Conservation (phyloP, 2,329 filamentous ascomycete genomes). For the Fusarium metavorans region DNA sequence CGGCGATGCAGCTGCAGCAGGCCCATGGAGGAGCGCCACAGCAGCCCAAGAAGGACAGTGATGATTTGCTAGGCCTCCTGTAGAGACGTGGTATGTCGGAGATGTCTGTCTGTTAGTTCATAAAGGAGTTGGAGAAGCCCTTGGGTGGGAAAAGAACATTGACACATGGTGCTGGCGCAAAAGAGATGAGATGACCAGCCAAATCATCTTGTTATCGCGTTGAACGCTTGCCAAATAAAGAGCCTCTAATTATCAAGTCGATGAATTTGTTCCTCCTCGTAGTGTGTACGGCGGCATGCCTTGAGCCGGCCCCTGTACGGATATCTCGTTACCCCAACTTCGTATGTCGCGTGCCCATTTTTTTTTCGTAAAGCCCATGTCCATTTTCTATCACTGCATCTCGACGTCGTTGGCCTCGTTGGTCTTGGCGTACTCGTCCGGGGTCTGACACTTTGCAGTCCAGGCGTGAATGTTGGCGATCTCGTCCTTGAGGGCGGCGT, state of each 20-base stretch:
- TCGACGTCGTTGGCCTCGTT: conserved; percentile 25
- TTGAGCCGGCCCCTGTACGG: conserved; percentile 17
- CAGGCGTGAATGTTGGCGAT: conserved; percentile 94
- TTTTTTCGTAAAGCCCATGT: conserved; percentile 13
- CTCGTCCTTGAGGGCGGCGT: conserved; percentile 84
- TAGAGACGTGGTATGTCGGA: conserved; percentile 42
- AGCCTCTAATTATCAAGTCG: conserved; percentile 35
- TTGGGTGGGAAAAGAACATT: conserved; percentile 33
- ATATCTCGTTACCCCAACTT: conserved; percentile 21
- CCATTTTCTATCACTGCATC: conserved; percentile 14
- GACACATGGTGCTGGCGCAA: conserved; percentile 36
- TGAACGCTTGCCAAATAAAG: conserved; percentile 39
- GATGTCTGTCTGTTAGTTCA: conserved; percentile 20
- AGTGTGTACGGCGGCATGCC: conserved; percentile 31
- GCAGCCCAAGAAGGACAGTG: conserved; percentile 67
- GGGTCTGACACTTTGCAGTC: conserved; percentile 94
- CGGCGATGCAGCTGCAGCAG: conserved; percentile 67
- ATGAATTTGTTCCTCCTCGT: conserved; percentile 17
- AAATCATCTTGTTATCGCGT: conserved; percentile 30
- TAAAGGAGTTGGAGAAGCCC: conserved; percentile 30
- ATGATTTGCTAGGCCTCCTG: conserved; percentile 67
- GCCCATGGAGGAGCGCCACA: conserved; percentile 49
- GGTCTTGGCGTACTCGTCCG: conserved; percentile 81
- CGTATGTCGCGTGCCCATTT: not conserved
- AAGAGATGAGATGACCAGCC: conserved; percentile 33